These are phyloP conservation scores for Kondoa subrosea DNA, from an alignment of 768 basidiomycete species.

Conservation along the genomic window DNA sequence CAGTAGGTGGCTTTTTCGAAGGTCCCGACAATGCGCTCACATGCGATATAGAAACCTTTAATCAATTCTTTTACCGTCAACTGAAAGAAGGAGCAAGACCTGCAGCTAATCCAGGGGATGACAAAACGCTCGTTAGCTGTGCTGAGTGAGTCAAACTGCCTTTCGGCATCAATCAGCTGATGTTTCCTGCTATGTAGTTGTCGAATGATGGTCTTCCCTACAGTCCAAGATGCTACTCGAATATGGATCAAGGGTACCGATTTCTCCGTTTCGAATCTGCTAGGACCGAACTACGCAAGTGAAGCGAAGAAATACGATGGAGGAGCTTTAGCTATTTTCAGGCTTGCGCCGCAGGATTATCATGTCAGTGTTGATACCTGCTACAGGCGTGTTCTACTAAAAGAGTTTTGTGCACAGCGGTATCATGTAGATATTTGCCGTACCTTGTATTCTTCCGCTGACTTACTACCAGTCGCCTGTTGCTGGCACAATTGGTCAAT, in stretches of 20 bases:
- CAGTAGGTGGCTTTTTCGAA: slow-evolving; percentile 41
- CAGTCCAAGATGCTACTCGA: slow-evolving; percentile 62
- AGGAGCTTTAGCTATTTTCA: slow-evolving; percentile 74
- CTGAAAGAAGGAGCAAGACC: slow-evolving; percentile 69
- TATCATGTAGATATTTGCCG: too few species aligned
- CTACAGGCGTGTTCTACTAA: too few species aligned
- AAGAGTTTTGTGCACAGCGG: too few species aligned
- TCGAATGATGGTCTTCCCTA: slow-evolving; percentile 85
- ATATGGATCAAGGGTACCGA: slow-evolving; percentile 97
- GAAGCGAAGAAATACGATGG: slow-evolving; percentile 56
- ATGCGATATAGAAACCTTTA: slow-evolving; percentile 55
- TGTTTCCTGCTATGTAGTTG: slow-evolving; percentile 35
- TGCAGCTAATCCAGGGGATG: slow-evolving; percentile 52
- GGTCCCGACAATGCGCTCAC: neutral
- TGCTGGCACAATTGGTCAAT: slow-evolving; percentile 62
- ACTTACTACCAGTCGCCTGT: too few species aligned
- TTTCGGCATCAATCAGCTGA: neutral
- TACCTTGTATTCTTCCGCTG: too few species aligned
- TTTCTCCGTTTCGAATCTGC: slow-evolving; percentile 59
- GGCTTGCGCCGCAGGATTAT: slow-evolving; percentile 76
- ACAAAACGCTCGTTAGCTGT: slow-evolving; percentile 61
- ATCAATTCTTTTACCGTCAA: slow-evolving; percentile 50
- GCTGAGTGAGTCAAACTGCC: slow-evolving; percentile 42
- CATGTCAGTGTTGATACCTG: slow-evolving; percentile 73
- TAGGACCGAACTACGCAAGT: slow-evolving; percentile 59